Percentiles rank a stretch among this genome's conserved stretches.
Evolutionary conservation across 2,329 filamentous ascomycete genomes (phyloP).

Genomic region (Xylaria sp.): DNA sequence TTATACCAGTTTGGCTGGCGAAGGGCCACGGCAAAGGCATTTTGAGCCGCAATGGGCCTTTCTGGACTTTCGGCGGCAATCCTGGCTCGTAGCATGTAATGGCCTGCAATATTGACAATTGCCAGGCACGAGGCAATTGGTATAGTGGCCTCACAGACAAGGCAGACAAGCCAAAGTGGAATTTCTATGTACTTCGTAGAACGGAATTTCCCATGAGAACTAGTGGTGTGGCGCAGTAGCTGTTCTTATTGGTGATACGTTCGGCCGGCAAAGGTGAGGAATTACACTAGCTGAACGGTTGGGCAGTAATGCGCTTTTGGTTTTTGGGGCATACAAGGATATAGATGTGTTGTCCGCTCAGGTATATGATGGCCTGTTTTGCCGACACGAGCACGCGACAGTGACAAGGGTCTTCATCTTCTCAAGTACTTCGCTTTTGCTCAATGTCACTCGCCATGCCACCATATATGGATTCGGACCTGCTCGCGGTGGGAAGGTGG

Average conservation of each 20-base stretch:
- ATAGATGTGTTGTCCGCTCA: slow-evolving; percentile 9
- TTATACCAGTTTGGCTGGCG: slow-evolving; percentile 5
- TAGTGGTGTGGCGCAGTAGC: slow-evolving; percentile 23
- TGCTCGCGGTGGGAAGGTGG: slow-evolving; percentile 32
- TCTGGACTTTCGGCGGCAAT: neutral
- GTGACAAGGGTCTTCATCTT: slow-evolving; percentile 15
- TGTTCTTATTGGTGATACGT: neutral
- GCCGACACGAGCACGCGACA: slow-evolving; percentile 1
- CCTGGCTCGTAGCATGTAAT: neutral
- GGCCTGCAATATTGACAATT: neutral
- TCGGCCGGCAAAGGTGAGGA: slow-evolving; percentile 1
- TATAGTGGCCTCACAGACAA: slow-evolving; percentile 11
- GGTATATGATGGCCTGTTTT: slow-evolving; percentile 5
- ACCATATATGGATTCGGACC: slow-evolving; percentile 13
- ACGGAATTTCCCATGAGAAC: slow-evolving; percentile 13
- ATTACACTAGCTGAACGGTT: slow-evolving; percentile 12
- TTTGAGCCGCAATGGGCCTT: neutral
- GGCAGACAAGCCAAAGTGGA: slow-evolving; percentile 21
- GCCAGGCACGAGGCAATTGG: neutral
- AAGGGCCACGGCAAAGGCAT: neutral
- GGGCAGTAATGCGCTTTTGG: slow-evolving; percentile 9
- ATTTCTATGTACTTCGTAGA: slow-evolving; percentile 6
- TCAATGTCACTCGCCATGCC: neutral
- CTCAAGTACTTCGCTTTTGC: neutral
- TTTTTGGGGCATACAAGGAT: slow-evolving; percentile 7